Evolutionary conservation across 2,329 filamentous ascomycete genomes (phyloP).

Genomic region (Orbilia quercus): DNA sequence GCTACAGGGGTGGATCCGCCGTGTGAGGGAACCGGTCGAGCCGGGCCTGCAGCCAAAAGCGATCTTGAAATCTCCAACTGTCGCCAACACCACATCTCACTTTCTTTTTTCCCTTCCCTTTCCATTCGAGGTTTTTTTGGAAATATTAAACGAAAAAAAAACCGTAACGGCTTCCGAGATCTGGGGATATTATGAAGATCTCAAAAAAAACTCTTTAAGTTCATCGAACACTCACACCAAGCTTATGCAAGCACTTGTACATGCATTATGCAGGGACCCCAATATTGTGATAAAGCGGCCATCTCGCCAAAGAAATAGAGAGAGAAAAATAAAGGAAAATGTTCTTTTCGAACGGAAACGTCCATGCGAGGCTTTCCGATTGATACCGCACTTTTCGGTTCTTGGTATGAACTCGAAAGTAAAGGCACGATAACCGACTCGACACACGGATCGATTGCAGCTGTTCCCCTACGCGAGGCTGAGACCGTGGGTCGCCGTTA

Average conservation of each 20-base stretch:
- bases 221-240: background rate
- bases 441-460: constrained; percentile 21
- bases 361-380: too few species aligned
- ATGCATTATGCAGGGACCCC: constrained; percentile 54
- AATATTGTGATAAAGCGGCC: constrained; percentile 49
- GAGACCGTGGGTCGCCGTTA: constrained; percentile 23
- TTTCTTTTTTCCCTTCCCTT: constrained; percentile 11
- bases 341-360: constrained; percentile 1
- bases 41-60: constrained; percentile 30
- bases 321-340: constrained; percentile 1
- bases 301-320: constrained; percentile 7
- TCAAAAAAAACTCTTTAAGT: constrained; percentile 17
- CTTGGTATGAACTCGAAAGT: constrained; percentile 18
- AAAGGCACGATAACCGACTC: constrained; percentile 47
- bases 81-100: constrained; percentile 53
- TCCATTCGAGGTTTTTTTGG: constrained; percentile 22
- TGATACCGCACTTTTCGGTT: too few species aligned
- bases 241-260: constrained; percentile 11
- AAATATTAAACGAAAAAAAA: constrained; percentile 50
- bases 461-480: constrained; percentile 39
- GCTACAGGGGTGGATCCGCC: constrained; percentile 23
- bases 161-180: constrained; percentile 26
- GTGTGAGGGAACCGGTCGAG: constrained; percentile 18
- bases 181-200: constrained; percentile 50
- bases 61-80: constrained; percentile 34